Evolutionary conservation across 2,329 filamentous ascomycete species (phyloP).

Genomic region (Spiromastix sp.): DNA sequence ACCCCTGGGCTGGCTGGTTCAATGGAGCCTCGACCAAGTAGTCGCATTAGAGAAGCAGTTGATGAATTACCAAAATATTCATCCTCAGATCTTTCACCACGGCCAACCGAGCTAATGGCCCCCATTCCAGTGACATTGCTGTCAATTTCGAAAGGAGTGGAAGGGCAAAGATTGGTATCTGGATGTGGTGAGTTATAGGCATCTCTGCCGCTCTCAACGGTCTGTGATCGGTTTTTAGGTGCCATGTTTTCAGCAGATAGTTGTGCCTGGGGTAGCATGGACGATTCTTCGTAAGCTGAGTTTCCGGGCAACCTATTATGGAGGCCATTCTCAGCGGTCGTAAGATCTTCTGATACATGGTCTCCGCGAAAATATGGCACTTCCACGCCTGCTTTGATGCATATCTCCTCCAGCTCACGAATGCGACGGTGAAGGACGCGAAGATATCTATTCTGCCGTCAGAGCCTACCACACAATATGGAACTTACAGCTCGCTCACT

Average conservation of each 20-base stretch:
- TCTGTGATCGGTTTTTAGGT: no score
- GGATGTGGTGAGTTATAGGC: no score
- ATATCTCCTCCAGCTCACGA: constrained; percentile 18
- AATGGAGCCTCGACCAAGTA: constrained; percentile 22
- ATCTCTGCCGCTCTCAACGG: no score
- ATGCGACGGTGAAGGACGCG: constrained; percentile 19
- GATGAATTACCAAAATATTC: constrained; percentile 33
- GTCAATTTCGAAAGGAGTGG: no score
- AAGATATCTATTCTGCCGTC: constrained; percentile 5
- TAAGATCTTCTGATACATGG: no score
- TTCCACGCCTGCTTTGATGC: constrained; percentile 14
- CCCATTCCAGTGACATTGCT: no score
- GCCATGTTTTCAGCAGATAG: no score
- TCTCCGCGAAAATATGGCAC: constrained; percentile 8
- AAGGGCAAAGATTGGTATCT: no score
- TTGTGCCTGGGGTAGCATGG: no score
- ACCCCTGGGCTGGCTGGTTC: constrained; percentile 7
- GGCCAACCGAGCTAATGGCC: no score
- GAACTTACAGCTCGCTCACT: constrained; percentile 11
- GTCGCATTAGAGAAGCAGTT: constrained; percentile 30
- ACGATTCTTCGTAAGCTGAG: no score
- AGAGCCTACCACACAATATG: neutral
- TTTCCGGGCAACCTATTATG: neutral
- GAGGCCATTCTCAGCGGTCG: constrained; percentile 7
- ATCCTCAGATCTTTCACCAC: constrained; percentile 14